These are phyloP conservation scores for Pichia sorboxylosa DNA, from an alignment of 1,139 yeast genomes.

Conservation along the genomic window DNA sequence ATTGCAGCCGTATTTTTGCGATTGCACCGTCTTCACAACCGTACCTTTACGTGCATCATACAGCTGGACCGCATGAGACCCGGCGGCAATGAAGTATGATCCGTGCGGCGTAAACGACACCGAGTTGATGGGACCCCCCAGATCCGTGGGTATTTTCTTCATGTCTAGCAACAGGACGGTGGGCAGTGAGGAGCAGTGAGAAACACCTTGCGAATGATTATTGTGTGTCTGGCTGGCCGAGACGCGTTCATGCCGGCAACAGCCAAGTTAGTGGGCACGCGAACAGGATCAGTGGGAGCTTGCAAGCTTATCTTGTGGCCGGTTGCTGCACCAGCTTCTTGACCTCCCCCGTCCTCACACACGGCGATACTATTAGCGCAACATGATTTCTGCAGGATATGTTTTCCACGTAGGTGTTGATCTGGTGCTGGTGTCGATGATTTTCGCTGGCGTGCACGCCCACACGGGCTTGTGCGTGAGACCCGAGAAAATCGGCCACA, in stretches of 20 bases:
- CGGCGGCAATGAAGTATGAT: conserved; percentile 62
- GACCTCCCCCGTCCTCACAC: no score
- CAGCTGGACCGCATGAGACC: conserved; percentile 74
- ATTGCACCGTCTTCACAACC: conserved; percentile 53
- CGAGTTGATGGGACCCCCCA: no score
- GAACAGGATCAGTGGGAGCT: not conserved
- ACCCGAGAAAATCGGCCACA: conserved; percentile 31
- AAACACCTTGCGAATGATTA: no score
- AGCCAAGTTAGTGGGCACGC: not conserved
- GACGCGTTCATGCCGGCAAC: not conserved
- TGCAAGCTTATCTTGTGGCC: no score
- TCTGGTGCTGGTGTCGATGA: conserved; percentile 46
- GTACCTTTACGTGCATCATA: conserved; percentile 69
- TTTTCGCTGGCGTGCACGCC: conserved; percentile 54
- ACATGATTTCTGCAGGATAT: no score
- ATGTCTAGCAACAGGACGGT: conserved; percentile 2
- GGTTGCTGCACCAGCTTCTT: no score
- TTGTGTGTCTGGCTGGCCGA: not conserved
- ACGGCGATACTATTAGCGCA: no score
- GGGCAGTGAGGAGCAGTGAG: no score
- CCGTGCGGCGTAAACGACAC: conserved; percentile 83
- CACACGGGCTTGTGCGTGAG: conserved; percentile 42
- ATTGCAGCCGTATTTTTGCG: conserved; percentile 89
- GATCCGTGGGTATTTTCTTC: no score
- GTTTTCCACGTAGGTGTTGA: conserved; percentile 54